Base-by-base conservation (phyloP, 208 protist genomes). In the Leishmania aethiopica region DNA sequence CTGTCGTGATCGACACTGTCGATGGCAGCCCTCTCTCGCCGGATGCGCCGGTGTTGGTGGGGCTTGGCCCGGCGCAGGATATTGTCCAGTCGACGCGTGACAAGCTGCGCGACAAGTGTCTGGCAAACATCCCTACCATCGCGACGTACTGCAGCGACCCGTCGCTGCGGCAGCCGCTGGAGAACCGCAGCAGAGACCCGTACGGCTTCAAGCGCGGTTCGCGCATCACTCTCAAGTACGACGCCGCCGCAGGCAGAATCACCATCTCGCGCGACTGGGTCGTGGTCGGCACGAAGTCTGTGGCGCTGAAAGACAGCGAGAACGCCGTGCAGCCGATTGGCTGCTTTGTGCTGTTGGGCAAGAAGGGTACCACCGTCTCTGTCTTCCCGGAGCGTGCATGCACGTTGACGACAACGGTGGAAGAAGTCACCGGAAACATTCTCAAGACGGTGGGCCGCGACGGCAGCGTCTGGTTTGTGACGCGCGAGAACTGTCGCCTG, bases 271-370 rank as follows among this genome's bases (percentile, higher is more conserved):
- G 93, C 19, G 90, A 98, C 82, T 98, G 95, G 94, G 79, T 97
- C 32, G 87, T 88, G 0, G 86, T 97, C 28, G 93, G 94, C 42
- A 90, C 79, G 45, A 84, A 84, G 32, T 57, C 85, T 11, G 72
- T 96, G 60, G 78, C 88, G 57, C 66, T 89, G 28, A 86, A 83
- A 60, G 78, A 86, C 59, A 82, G 74, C 75, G 83, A 82, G 75
- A 86, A 83, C 74, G 60, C 55, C 69, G 78, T 82, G 64, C 83
- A 86, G 75, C 78, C 83, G 2, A 83, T 86, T 32, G 83, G 83
- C 25, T 94, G 88, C 80, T 98, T 98, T 84, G 94, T 98, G 40
- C 51, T 95, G 22, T 91, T 98, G 64, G 93, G 94, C 42, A 86
- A 89, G 62, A 91, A 91, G 42, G 86, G 90, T 64, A 89, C 84